Evolutionary conservation across 2,329 filamentous ascomycete genomes (phyloP).

Genomic region (Colletotrichum truncatum): DNA sequence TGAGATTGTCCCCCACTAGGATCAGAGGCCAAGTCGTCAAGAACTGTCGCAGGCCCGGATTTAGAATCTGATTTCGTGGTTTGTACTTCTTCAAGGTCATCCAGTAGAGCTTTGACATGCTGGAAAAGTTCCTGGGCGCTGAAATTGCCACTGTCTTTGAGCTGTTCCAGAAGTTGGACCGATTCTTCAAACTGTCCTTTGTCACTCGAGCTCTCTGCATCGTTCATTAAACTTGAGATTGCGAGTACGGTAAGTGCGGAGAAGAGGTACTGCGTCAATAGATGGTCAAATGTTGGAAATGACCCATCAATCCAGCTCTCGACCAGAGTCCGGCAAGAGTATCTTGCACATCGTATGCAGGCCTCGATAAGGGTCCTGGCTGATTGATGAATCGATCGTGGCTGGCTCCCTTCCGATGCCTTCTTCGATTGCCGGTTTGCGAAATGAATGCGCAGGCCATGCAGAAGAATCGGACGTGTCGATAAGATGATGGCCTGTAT

Average conservation of each 20-base stretch:
- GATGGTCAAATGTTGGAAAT: constrained; percentile 56
- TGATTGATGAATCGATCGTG: constrained; percentile 30
- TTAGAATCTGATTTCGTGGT: background rate
- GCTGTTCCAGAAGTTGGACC: constrained; percentile 45
- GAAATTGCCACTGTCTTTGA: constrained; percentile 49
- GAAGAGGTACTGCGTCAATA: constrained; percentile 57
- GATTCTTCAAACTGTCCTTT: constrained; percentile 49
- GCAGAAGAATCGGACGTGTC: constrained; percentile 44
- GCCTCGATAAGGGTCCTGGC: constrained; percentile 51
- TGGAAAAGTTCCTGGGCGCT: constrained; percentile 49
- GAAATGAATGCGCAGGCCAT: constrained; percentile 41
- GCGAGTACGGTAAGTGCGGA: constrained; percentile 53
- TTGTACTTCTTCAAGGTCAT: constrained; percentile 1
- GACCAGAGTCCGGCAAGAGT: constrained; percentile 51
- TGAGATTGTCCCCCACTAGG: too few relatives aligned
- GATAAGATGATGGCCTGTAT: constrained; percentile 44
- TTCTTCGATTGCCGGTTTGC: constrained; percentile 16
- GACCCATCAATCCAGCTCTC: constrained; percentile 56
- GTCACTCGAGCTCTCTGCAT: constrained; percentile 41
- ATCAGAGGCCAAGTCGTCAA: background rate
- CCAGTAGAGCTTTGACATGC: constrained; percentile 46
- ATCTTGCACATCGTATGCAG: constrained; percentile 54
- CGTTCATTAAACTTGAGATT: constrained; percentile 48
- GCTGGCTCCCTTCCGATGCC: too few relatives aligned
- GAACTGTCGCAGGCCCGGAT: background rate